Evolutionary conservation across 768 basidiomycete genomes (phyloP), one percentile per base, ranked within the genome.

Genomic region (Lactarius hengduanensis): DNA sequence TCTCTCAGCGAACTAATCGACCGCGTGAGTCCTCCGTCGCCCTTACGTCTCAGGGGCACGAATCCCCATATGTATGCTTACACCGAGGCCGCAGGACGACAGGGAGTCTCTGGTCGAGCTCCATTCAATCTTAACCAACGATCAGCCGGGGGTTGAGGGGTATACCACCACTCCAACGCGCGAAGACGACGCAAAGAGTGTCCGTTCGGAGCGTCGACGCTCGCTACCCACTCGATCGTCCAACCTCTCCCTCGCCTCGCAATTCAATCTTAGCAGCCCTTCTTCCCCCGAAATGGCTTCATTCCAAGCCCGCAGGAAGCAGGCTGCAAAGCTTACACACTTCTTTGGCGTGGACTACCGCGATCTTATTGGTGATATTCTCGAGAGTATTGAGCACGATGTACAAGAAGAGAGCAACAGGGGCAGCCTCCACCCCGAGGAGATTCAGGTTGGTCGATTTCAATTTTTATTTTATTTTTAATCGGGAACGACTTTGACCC

Each of bases 301-400:
- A 66, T 93, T 94, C 80, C 89, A 93, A 75, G 75, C 82, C 63
- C 86, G 91, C 57, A 80, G 92, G 61, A 80, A 86, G 50, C 80
- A 87, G 65, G 92, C 91, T 5, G 91, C 92, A 68, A 94, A 94
- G 79, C 81, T 94, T 66, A 88, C 89, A 32, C 83, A 88, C 76
- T 94, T 94, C 81, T 94, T 94, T 77, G 92, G 92, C 28, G 92
- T 93, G 50, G 84, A 92, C 74, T 93, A 94, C 75, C 83, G 86
- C 32, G 89, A 90, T 62, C 77, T 94, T 63, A 86, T 94, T 62
- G 81, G 80, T 45, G 89, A 93, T 73, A 84, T 94, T 38, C 76
- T 94, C 69, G 90, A 92, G 70, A 92, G 89, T 60, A 88, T 94
- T 71, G 92, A 93, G 76, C 83, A 78, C 80, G 91, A 73, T 73